Evolutionary conservation across 805 yeast genomes (phyloP).

Genomic region (Candida maltosa): DNA sequence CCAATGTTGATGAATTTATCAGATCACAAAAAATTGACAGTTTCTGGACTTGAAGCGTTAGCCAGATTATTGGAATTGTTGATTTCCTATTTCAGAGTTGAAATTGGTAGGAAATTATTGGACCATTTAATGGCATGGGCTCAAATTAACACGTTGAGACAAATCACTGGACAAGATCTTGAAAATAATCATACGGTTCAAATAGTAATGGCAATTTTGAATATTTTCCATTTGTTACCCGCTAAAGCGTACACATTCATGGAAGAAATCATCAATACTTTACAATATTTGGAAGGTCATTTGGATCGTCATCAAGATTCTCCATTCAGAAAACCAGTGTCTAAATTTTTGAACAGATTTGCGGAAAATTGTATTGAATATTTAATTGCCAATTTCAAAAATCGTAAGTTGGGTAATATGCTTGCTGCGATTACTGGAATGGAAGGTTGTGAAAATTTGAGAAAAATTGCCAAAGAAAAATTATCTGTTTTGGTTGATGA

Average conservation of each 20-base stretch:
- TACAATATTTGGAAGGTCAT: conserved; percentile 75
- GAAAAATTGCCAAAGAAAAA: conserved; percentile 52
- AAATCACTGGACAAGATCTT: conserved; percentile 75
- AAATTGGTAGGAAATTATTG: conserved; percentile 86
- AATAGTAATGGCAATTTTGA: conserved; percentile 84
- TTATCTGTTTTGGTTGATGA: conserved; percentile 46
- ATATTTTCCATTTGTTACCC: conserved; percentile 88
- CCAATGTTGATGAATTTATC: conserved; percentile 95
- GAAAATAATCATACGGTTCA: conserved; percentile 78
- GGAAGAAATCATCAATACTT: conserved; percentile 77
- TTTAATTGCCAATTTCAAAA: conserved; percentile 63
- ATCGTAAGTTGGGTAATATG: conserved; percentile 62
- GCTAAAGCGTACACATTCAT: conserved; percentile 88
- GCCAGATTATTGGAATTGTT: conserved; percentile 82
- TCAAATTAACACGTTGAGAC: conserved; percentile 71
- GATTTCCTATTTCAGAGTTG: conserved; percentile 92
- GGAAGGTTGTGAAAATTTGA: conserved; percentile 53
- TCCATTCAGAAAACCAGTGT: conserved; percentile 89
- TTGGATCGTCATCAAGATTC: conserved; percentile 81
- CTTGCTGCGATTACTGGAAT: conserved; percentile 63
- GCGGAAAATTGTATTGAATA: conserved; percentile 70
- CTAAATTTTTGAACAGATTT: conserved; percentile 80
- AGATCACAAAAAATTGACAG: conserved; percentile 87
- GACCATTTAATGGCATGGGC: conserved; percentile 98
- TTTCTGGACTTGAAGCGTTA: conserved; percentile 85